Evolutionary conservation across 768 basidiomycete species (phyloP), one percentile per base, ranked within the genome.

Genomic region (Rhodotorula taiwanensis): DNA sequence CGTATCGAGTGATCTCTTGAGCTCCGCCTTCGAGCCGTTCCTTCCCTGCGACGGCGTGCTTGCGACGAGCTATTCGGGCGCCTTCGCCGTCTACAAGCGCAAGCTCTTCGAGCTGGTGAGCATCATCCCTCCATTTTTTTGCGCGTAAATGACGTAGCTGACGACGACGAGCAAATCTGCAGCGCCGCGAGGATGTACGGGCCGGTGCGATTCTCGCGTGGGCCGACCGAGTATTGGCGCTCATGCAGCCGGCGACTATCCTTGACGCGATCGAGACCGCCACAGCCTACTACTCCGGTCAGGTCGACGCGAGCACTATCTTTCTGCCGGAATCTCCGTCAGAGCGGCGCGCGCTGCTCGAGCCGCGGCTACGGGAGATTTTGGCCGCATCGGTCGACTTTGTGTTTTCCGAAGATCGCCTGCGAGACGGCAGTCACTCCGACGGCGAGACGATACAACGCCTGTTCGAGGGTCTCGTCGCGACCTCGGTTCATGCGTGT

Each of bases 321-420:
- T 86, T 86, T 28, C 83, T 99, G 23, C 94, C 95, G 0, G 81
- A 83, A 56, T 82, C 85, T 49, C 76, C 78, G 4, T 72, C 76
- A n/a, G 79, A 80, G 47, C 81, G 87, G 28, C 81, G 81, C 69
- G 76, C 76, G 31, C 77, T 89, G 36, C 83, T 95, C 44, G 87
- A 86, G 4, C 80, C 82, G 55, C 86, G 87, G 72, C 80, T 97
- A 62, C 81, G 80, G 41, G 88, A 87, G 61, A 80, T 99, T 34
- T 87, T 99, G 85, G 77, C 79, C 16, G 91, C 95, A 4, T 95
- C 95, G 3, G 80, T 87, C 45, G 83, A 80, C 25, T 98, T 93
- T 75, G 84, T 87, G 2, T 99, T 99, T 75, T 93, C 94, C 4
- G 89, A 95, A 72, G 91, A 98, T 20, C 85, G 95, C 30, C 86